Percentiles rank a stretch among this genome's conserved stretches.
These are phyloP conservation scores for Fusarium sp. DNA, from an alignment of 2,329 filamentous ascomycete genomes.

Conservation along the genomic window DNA sequence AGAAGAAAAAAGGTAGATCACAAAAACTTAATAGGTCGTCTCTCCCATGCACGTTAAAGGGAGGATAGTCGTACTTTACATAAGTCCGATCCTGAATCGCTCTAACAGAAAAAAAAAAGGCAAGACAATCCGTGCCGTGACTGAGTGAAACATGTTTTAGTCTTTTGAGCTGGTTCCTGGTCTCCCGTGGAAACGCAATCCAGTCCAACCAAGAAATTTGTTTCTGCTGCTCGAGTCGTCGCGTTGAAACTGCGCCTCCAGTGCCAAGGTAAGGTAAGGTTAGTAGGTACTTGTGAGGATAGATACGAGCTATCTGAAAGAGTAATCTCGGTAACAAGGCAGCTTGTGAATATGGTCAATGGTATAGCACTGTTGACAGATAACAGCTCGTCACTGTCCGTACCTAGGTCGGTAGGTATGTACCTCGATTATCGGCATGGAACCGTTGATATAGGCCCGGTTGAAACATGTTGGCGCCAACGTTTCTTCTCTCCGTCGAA, in stretches of 20 bases:
- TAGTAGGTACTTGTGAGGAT: background rate
- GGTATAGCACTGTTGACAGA: background rate
- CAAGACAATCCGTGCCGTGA: constrained; percentile 14
- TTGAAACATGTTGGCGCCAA: constrained; percentile 10
- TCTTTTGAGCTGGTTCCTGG: background rate
- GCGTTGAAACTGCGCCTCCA: background rate
- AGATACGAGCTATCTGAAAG: background rate
- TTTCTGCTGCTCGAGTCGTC: background rate
- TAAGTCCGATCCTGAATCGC: constrained; percentile 12
- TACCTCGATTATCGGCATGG: background rate
- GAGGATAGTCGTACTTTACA: background rate
- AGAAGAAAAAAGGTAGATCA: background rate
- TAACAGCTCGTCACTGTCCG: background rate
- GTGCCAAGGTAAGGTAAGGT: constrained; percentile 13
- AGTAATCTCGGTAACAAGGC: constrained; percentile 5
- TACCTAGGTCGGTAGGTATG: background rate
- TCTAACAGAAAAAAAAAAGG: background rate
- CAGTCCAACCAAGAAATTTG: background rate
- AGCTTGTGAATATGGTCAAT: background rate
- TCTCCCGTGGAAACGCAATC: constrained; percentile 28
- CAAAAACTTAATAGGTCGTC: background rate
- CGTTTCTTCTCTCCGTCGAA: constrained; percentile 4
- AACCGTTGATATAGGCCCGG: constrained; percentile 3
- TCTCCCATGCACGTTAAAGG: constrained; percentile 2
- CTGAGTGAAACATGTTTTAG: constrained; percentile 23